These are phyloP conservation scores for Striga asiatica DNA, from an alignment of 257 asterid species.

Conservation along the genomic window DNA sequence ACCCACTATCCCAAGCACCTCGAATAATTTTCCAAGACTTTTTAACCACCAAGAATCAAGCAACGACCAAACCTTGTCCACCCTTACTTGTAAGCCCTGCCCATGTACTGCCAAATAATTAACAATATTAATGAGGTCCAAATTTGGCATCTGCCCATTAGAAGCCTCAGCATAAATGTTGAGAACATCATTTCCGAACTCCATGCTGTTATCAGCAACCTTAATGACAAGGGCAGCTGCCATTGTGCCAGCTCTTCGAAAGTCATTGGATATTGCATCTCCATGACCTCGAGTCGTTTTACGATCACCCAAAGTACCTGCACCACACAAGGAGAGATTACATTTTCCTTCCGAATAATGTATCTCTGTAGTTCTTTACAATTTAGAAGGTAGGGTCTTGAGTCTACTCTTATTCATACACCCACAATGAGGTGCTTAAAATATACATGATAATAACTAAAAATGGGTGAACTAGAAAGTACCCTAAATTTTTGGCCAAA, in stretches of 20 bases:
- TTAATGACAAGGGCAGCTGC: constrained; percentile 94
- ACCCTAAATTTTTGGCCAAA: no score
- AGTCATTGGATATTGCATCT: constrained; percentile 28
- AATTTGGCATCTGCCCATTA: constrained; percentile 98
- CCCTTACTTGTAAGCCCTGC: constrained; percentile 75
- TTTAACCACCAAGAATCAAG: constrained; percentile 69
- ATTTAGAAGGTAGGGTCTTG: no score
- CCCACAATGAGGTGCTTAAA: no score
- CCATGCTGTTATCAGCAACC: constrained; percentile 49
- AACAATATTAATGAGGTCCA: constrained; percentile 79
- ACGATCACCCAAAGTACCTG: constrained; percentile 13
- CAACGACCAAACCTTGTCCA: constrained; percentile 61
- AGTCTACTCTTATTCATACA: no score
- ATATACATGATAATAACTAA: no score
- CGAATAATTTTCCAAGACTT: constrained; percentile 46
- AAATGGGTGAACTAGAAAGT: no score
- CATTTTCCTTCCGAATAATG: neutral
- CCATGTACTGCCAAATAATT: constrained; percentile 86
- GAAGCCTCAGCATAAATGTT: constrained; percentile 90
- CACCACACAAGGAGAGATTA: constrained; percentile 17
- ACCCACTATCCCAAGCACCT: constrained; percentile 53
- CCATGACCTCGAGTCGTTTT: constrained; percentile 12
- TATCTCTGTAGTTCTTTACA: no score
- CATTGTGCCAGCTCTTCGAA: constrained; percentile 96
- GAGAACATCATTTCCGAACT: constrained; percentile 56